These are phyloP conservation scores for Tylopilus sp. DNA, from an alignment of 768 basidiomycete species.

Conservation along the genomic window DNA sequence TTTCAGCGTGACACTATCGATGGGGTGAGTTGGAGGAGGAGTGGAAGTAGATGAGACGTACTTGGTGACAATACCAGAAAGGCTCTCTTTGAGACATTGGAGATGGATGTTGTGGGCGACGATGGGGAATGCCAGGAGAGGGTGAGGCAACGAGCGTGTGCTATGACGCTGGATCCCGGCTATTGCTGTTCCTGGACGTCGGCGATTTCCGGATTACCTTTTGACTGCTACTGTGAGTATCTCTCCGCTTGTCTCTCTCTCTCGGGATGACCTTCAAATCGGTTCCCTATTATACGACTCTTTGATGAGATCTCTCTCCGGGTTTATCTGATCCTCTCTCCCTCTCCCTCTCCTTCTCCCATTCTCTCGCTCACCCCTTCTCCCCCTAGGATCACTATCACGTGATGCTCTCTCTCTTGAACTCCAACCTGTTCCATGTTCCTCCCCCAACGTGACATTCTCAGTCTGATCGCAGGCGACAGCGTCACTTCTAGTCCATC, in stretches of 20 bases:
- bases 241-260: no score
- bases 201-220: conserved; percentile 16
- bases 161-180: conserved; percentile 6
- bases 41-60: conserved; percentile 21
- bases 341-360: neutral
- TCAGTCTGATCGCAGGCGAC: conserved; percentile 15
- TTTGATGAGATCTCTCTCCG: neutral
- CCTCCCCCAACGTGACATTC: conserved; percentile 8
- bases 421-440: neutral
- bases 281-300: neutral
- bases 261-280: no score
- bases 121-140: conserved; percentile 6
- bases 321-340: neutral
- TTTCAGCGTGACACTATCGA: conserved; percentile 78
- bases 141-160: neutral
- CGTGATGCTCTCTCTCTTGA: neutral
- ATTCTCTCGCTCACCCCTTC: neutral
- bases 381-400: neutral
- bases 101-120: neutral
- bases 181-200: neutral
- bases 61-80: conserved; percentile 79
- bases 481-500: neutral
- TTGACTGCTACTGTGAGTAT: neutral
- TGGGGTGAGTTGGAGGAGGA: conserved; percentile 10
- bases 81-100: conserved; percentile 71